These are phyloP conservation scores for Aspergillus ellipticus DNA, from an alignment of 495 filamentous ascomycete species.

Conservation along the genomic window DNA sequence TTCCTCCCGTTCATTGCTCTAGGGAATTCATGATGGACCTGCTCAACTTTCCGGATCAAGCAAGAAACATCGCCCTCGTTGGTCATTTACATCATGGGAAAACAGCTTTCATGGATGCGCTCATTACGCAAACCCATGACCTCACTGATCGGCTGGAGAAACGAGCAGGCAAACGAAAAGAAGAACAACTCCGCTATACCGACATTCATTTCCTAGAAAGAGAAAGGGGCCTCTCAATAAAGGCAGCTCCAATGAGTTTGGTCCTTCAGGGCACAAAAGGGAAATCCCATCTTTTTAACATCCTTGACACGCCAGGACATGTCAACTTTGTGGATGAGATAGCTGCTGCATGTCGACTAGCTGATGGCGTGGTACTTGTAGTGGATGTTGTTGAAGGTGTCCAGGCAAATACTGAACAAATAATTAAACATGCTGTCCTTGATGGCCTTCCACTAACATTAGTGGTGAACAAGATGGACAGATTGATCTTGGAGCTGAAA, in stretches of 20 bases:
- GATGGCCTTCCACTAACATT: conserved; percentile 86
- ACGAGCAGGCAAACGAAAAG: conserved; percentile 72
- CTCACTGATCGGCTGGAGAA: conserved; percentile 72
- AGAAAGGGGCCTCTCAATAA: conserved; percentile 88
- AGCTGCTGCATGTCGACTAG: conserved; percentile 78
- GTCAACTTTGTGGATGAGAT: conserved; percentile 98
- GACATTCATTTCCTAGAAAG: conserved; percentile 86
- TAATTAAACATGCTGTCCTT: conserved; percentile 91
- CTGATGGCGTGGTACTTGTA: conserved; percentile 87
- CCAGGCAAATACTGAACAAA: conserved; percentile 92
- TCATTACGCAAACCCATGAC: conserved; percentile 92
- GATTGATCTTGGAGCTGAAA: conserved; percentile 90
- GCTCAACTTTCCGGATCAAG: conserved; percentile 92
- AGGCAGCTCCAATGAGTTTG: conserved; percentile 90
- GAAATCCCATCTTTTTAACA: conserved; percentile 95
- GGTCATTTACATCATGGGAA: conserved; percentile 97
- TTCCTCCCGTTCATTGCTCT: conserved; percentile 82
- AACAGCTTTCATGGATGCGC: conserved; percentile 97
- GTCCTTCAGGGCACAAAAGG: conserved; percentile 81
- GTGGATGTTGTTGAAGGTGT: conserved; percentile 99
- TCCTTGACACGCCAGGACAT: conserved; percentile 94
- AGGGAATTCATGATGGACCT: conserved; percentile 93
- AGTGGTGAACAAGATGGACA: conserved; percentile 95
- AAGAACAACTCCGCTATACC: conserved; percentile 92
- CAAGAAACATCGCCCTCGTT: conserved; percentile 84